Percentiles rank a stretch among this genome's conserved stretches.
Evolutionary conservation across 305 asterid species (phyloP).

Genomic region (Fraxinus paxiana): DNA sequence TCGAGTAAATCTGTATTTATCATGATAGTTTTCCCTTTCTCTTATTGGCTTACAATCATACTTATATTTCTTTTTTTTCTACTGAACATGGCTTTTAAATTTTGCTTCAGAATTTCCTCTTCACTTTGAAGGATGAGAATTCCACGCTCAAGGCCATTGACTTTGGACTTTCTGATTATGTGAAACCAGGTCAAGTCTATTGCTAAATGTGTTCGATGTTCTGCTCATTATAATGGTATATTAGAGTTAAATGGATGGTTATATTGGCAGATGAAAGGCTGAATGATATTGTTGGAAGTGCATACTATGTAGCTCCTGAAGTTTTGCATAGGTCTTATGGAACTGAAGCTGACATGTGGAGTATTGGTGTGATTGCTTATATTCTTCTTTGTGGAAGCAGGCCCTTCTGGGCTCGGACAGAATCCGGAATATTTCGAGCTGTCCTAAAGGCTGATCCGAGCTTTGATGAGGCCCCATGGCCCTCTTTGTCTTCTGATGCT

Average conservation of each 20-base stretch:
- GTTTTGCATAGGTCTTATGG: constrained; percentile 93
- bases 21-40: not conserved
- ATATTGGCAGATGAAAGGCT: constrained; percentile 73
- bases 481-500: constrained; percentile 74
- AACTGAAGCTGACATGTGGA: constrained; percentile 91
- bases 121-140: constrained; percentile 59
- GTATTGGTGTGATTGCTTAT: constrained; percentile 81
- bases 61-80: not conserved
- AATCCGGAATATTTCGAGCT: constrained; percentile 79
- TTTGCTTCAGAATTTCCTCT: constrained; percentile 73
- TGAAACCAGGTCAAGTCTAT: constrained; percentile 73
- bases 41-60: not conserved
- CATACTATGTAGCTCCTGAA: constrained; percentile 95
- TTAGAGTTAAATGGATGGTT: constrained; percentile 22
- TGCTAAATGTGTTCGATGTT: constrained; percentile 8
- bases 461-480: constrained; percentile 86
- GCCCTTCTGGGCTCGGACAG: constrained; percentile 89
- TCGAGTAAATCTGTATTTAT: not conserved
- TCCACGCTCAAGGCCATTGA: constrained; percentile 85
- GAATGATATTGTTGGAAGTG: constrained; percentile 96
- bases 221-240: not conserved
- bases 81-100: not conserved
- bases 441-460: constrained; percentile 75
- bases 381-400: constrained; percentile 86
- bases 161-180: constrained; percentile 94